Base-by-base conservation (phyloP, 1,284 basidiomycete genomes). In the Tylopilus sp. region DNA sequence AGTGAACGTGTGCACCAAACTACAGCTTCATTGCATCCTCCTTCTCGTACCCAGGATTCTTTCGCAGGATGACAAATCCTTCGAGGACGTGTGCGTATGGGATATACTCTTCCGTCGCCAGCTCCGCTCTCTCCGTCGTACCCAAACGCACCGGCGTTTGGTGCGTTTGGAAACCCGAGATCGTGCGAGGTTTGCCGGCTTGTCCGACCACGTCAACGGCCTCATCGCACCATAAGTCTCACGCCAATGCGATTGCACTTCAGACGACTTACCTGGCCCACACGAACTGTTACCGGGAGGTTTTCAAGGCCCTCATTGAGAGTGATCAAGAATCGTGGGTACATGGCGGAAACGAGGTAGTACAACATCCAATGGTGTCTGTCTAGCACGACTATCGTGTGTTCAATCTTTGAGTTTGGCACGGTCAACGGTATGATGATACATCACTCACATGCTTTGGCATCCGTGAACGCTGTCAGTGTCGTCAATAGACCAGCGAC, bases 291-390 rank as follows among this genome's bases (percentile, higher is more conserved):
- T 23, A 97, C 91, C 1, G 93, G 87, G 54, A 86, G 74, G 61
- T 79, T 83, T 58, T 92, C 81, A 48, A 95, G 82, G 52, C 94
- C 81, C 70, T 97, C 95, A 71, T 97, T 87, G 26, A 99, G 84
- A 1, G 95, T 97, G 68, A 99, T 97, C 59, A 99, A 74, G 87
- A 99, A 97, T 49, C 97, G 86, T 21, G 97, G 97, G 72, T 93
- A 97, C 95, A 99, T 99, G 51, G 95, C 89, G 7, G 92, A 84
- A 9, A 86, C 85, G 39, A 99, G 80, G 78, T 94, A 95, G 76
- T 91, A 99, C 48, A 99, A 73, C 92, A 98, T 96, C 97, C 97
- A 99, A 71, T 98, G 96, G 56, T 90, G 88, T 68, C 89, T 95
- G 66, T 94, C 93, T 26, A 99, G 79, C 4, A 99, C 78, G 65